phyloP scores from a whole-genome alignment of 257 asterid species.

The Nicotiana benthamiana region DNA sequence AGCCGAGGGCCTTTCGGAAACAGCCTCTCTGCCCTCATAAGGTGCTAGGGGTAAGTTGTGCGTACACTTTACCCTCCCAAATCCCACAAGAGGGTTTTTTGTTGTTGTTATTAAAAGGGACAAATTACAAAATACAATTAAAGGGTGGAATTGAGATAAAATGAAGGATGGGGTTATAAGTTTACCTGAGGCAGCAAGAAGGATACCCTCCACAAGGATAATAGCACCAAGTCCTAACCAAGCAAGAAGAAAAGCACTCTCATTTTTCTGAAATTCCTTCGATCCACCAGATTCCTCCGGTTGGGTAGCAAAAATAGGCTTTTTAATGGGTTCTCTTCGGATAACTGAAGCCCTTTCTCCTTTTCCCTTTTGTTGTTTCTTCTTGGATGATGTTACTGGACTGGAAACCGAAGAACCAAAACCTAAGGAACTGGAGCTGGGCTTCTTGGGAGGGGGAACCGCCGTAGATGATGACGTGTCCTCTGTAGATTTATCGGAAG shows the following conservation, averaged over 20 bases:
- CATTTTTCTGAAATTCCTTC: constrained; percentile 53
- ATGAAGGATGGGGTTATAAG: not conserved
- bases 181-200: constrained; percentile 85
- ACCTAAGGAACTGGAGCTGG: constrained; percentile 45
- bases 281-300: constrained; percentile 34
- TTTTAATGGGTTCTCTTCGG: constrained; percentile 56
- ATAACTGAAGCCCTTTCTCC: constrained; percentile 56
- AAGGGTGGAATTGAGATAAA: not conserved
- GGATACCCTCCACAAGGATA: constrained; percentile 60
- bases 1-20: too few species aligned
- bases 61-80: too few species aligned
- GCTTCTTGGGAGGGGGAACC: constrained; percentile 17
- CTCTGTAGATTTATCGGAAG: constrained; percentile 30
- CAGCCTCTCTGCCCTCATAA: too few species aligned
- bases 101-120: not conserved
- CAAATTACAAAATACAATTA: not conserved
- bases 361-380: constrained; percentile 42
- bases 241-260: constrained; percentile 79
- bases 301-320: constrained; percentile 47
- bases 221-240: constrained; percentile 83
- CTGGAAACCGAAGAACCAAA: constrained; percentile 52
- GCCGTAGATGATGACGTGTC: constrained; percentile 18
- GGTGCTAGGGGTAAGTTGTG: too few species aligned
- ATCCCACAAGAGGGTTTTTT: too few species aligned
- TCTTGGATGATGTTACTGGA: constrained; percentile 29